Base-by-base conservation (phyloP, 164 flowering plant genomes). In the Berberis thunbergii region DNA sequence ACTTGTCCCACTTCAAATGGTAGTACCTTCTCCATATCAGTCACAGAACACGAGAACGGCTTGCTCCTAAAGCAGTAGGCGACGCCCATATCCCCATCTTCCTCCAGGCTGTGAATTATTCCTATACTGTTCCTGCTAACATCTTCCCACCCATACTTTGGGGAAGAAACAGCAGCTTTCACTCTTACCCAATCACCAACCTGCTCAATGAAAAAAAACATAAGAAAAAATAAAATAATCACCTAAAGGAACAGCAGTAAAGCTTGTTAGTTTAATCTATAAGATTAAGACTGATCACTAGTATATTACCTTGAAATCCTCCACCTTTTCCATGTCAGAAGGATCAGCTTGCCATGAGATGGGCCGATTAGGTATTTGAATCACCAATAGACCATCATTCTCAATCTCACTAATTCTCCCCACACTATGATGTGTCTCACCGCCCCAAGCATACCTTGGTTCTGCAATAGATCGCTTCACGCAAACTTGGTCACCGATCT, bases 341-440 rank as follows among this genome's bases (percentile, higher is more conserved):
- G 99, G 96, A 83, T 94, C 99, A 69, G 99, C 99, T 75, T 91
- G 92, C 99, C 99, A 94, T 61, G 89, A 89, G 64, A 84, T 82
- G 8, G 91, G 90, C 64, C 99, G 85, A 69, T 86, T 83, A 13
- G 96, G 91, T 73, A 94, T 91, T 71, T 94, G 96, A 70, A 94
- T 86, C 65, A 89, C 81, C 67, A 94, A 75, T 49, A 94, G 86
- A 63, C 99, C 99, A 74, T 91, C 96, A 74, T 68, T 87, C 79
- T 85, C 97, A 64, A 94, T 86, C 74, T 91, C 99, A 73, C 83
- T 83, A 49, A 94, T 81, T 70, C 78, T 83, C 67, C 99, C 99
- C 40, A 94, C 94, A 68, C 97, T 94, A 62, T 94, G 97, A 80
- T 94, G 97, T 9, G 99, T 94, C 81, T 94, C 99, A 74, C 99